These are phyloP conservation scores for Tricholoma sp. DNA, from an alignment of 768 basidiomycete species.

Conservation along the genomic window DNA sequence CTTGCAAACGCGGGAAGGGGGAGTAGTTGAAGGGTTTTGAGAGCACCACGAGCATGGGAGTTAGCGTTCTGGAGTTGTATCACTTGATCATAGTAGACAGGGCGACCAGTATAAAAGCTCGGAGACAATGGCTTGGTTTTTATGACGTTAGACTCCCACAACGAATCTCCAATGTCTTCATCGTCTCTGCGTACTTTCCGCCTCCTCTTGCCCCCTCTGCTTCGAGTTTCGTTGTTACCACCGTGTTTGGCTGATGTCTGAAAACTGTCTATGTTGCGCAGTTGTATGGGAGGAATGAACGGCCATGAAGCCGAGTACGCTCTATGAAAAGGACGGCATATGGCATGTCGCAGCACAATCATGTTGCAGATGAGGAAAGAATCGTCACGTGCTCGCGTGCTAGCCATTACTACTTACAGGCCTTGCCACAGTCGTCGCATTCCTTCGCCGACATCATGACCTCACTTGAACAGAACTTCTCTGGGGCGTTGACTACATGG, in stretches of 20 bases:
- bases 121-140: constrained; percentile 54
- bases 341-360: constrained; percentile 24
- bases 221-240: background rate
- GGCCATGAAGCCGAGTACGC: constrained; percentile 20
- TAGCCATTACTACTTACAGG: background rate
- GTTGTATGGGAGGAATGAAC: constrained; percentile 33
- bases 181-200: constrained; percentile 13
- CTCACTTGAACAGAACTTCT: constrained; percentile 74
- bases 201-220: constrained; percentile 7
- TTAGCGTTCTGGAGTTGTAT: constrained; percentile 62
- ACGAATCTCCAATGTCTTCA: background rate
- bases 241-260: background rate
- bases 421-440: too few species aligned
- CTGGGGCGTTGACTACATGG: constrained; percentile 90
- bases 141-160: constrained; percentile 10
- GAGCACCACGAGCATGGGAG: constrained; percentile 46
- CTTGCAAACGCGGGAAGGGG: constrained; percentile 74
- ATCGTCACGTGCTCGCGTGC: constrained; percentile 8
- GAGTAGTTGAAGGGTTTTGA: constrained; percentile 62
- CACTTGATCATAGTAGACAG: constrained; percentile 71
- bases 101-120: constrained; percentile 79
- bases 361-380: constrained; percentile 15
- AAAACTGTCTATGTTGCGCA: constrained; percentile 12
- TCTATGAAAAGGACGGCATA: constrained; percentile 18
- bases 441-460: constrained; percentile 20